phyloP scores from a whole-genome alignment of 805 yeast genomes.

The Wilhelminamyces savonicus region DNA sequence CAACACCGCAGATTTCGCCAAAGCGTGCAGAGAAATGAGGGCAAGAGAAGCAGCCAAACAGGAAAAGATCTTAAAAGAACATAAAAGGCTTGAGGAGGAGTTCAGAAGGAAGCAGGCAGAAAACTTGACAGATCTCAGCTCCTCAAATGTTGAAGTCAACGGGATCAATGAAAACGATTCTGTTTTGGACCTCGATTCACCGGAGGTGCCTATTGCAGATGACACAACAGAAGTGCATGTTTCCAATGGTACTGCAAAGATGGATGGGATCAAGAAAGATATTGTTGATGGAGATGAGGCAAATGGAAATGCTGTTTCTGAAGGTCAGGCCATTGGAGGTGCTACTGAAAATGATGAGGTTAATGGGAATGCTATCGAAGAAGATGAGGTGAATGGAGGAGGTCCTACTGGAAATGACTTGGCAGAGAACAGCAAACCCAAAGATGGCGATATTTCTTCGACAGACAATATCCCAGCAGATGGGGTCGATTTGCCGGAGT shows the following conservation, averaged over 20 bases:
- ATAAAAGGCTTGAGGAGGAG: slow-evolving; percentile 21
- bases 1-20: slow-evolving; percentile 60
- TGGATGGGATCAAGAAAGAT: not conserved
- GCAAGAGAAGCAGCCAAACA: slow-evolving; percentile 57
- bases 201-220: slow-evolving; percentile 7
- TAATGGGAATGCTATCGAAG: slow-evolving; percentile 6
- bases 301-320: not conserved
- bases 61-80: slow-evolving; percentile 33
- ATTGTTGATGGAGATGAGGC: slow-evolving; percentile 1
- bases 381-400: slow-evolving; percentile 9
- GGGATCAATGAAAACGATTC: slow-evolving; percentile 1
- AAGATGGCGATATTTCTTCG: not conserved
- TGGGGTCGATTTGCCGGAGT: no score
- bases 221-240: slow-evolving; percentile 1
- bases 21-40: slow-evolving; percentile 70
- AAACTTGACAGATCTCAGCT: slow-evolving; percentile 1
- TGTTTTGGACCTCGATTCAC: slow-evolving; percentile 1
- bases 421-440: not conserved
- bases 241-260: not conserved
- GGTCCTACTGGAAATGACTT: slow-evolving; percentile 5
- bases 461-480: no score
- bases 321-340: not conserved
- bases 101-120: slow-evolving; percentile 10
- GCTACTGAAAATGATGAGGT: slow-evolving; percentile 1
- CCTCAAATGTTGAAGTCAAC: slow-evolving; percentile 1